Conservation (phyloP, 192 early-diverging fungal genomes). For the Gaertneriomyces semiglobifer region DNA sequence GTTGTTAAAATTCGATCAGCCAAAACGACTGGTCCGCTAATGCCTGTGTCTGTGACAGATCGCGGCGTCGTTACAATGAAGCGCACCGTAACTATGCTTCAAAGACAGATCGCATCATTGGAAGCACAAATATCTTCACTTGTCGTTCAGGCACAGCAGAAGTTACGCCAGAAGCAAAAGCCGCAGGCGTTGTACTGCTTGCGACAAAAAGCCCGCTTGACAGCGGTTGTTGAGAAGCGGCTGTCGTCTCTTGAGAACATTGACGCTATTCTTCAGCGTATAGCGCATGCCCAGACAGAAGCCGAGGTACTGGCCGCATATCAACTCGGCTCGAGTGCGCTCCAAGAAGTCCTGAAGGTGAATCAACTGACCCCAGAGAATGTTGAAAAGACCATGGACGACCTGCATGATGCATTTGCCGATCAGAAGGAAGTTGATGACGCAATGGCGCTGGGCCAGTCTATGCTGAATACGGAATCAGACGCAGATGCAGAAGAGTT, state of each 20-base stretch:
- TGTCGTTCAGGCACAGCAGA: constrained; percentile 29
- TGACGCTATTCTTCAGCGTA: constrained; percentile 58
- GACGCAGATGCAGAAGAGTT: constrained; percentile 29
- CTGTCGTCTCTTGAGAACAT: constrained; percentile 56
- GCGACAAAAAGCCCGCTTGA: constrained; percentile 50
- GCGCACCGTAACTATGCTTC: constrained; percentile 46
- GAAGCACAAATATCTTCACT: constrained; percentile 55
- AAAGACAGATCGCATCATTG: constrained; percentile 57
- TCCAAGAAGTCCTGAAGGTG: constrained; percentile 46
- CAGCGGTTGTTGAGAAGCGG: constrained; percentile 54
- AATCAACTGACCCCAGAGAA: constrained; percentile 44
- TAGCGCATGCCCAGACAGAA: constrained; percentile 62
- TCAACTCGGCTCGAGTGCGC: constrained; percentile 53
- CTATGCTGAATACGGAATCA: constrained; percentile 16
- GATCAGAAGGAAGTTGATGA: constrained; percentile 63
- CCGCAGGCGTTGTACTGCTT: constrained; percentile 54
- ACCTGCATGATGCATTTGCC: constrained; percentile 53
- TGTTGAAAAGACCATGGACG: constrained; percentile 62
- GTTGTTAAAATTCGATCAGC: constrained; percentile 22
- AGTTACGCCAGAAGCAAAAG: constrained; percentile 45
- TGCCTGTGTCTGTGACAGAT: constrained; percentile 51
- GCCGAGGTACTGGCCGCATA: constrained; percentile 61
- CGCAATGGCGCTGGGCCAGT: constrained; percentile 44
- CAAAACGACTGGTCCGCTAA: not conserved
- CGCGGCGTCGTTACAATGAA: constrained; percentile 56